Base-by-base conservation (phyloP, 1,284 basidiomycete genomes). In the Chalciporus sp. region DNA sequence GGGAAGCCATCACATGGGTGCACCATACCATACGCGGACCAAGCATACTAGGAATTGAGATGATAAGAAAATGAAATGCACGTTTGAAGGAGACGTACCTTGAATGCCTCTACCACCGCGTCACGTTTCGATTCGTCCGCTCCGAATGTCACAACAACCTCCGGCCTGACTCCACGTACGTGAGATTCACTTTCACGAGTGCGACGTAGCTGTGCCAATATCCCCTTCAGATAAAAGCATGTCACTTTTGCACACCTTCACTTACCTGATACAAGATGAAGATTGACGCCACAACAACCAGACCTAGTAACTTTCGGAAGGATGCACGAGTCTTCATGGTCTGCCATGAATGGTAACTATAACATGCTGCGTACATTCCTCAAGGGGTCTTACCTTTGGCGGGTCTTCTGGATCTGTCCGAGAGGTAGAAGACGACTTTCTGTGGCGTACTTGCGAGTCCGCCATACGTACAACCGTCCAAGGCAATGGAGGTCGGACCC, bases 81-180 rank as follows among this genome's bases (percentile, higher is more conserved):
- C 14, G 42, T 40, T 47, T 49, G 51, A 47, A 40, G 27, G 23
- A 29, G 10, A 71, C 84, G 57, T 61, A 92, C 90, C 75, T 83
- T 84, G 76, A 94, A 93, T 0, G 92, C 92, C 23, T 79, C 77
- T 19, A 89, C 82, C 4, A 94, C 75, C 0, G 88, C 90, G 43
- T 86, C 80, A 44, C 84, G 78, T 70, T 83, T 88, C 44, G 72
- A 61, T 2, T 77, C 67, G 65, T 94, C 92, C 1, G 86, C 84
- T 19, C 57, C 51, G 58, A 71, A 71, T 7, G 42, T 58, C 23
- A 67, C 66, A 12, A 47, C 40, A 4, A 52, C 17, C 2, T 52
- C 53, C 11, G 57, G 55, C 31, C 57, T 68, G 37, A 72, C 46
- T 1, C 69, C 70, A 7, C 47, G 47, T 11, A 71, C 26, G 26